Evolutionary conservation across 306 rosid species (phyloP), one percentile per base, ranked within the genome.

Genomic region (Gleditsia sinensis): DNA sequence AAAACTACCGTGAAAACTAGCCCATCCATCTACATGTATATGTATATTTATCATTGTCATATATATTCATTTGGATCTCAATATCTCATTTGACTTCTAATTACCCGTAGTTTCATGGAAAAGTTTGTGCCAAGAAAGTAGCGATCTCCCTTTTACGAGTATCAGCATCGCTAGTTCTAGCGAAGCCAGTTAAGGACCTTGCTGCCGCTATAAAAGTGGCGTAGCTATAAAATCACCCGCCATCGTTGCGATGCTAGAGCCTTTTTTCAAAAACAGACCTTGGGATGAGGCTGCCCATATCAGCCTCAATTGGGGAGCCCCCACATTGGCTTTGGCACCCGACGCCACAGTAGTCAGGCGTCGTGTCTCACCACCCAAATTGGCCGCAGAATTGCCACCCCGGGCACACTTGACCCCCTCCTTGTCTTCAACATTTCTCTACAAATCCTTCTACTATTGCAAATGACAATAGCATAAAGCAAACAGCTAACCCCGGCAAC

Each of bases 111-210:
- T 88, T 84, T 88, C 93, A 67, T 86, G n/a, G 93, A 43, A 91
- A 88, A 45, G 90, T 89, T 84, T 89, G 91, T 50, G 70, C 91
- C n/a, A 86, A 83, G 85, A 86, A 89, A 83, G 94, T 89, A 65
- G 94, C 91, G 7, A 89, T 72, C 69, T 89, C 91, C 71, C 40
- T 86, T 72, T 89, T 82, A 0, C 75, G 68, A 1, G 86, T 83
- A 36, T 69, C 53, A 14, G 71, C 80, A 49, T 89, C 85, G 13
- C 93, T 89, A 17, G 88, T 82, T 0, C 86, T 82, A 14, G 82
- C 91, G 30, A 88, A 88, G 37, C 37, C 80, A 19, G 50, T 54
- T 56, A 84, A 84, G 19, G 82, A 75, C n/a, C 66, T 60, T 42
- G 87, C 84, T 2, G 90, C 93, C 1, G 80, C 25, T 25, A 88